Conservation (phyloP, 2,329 filamentous ascomycete genomes). For the Cladosporium sp. region DNA sequence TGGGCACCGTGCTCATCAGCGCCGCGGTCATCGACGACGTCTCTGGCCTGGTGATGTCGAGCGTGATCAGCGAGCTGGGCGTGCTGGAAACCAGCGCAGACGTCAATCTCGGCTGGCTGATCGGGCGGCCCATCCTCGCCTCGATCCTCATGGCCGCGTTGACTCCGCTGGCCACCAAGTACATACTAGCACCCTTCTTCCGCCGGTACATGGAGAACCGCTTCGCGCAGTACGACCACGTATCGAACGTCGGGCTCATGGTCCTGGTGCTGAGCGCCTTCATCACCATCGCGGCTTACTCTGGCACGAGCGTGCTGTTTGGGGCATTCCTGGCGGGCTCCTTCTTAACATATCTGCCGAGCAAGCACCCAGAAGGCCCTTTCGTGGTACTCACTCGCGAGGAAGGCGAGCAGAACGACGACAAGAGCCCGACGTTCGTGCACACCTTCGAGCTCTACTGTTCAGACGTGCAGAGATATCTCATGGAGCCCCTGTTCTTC, state of each 20-base stretch:
- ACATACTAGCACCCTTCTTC: conserved; percentile 39
- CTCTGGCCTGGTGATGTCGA: conserved; percentile 46
- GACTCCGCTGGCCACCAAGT: conserved; percentile 35
- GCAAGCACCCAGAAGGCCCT: conserved; percentile 27
- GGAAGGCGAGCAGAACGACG: conserved; percentile 31
- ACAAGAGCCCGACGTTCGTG: conserved; percentile 35
- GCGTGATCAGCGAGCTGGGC: conserved; percentile 33
- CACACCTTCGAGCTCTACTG: conserved; percentile 42
- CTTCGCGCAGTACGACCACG: conserved; percentile 23
- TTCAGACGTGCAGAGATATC: conserved; percentile 46
- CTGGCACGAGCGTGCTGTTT: conserved; percentile 35
- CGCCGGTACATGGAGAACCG: conserved; percentile 29
- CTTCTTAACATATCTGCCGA: conserved; percentile 34
- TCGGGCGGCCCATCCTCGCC: conserved; percentile 34
- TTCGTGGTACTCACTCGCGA: conserved; percentile 33
- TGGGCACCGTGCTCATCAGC: conserved; percentile 48
- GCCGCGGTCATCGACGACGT: conserved; percentile 52
- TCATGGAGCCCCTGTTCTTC: conserved; percentile 36
- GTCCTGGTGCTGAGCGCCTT: conserved; percentile 34
- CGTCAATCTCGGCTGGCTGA: conserved; percentile 30
- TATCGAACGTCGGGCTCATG: conserved; percentile 30
- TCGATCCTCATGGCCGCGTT: conserved; percentile 28
- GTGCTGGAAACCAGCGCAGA: conserved; percentile 21
- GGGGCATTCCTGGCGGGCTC: conserved; percentile 36
- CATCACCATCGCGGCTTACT: conserved; percentile 33